phyloP scores from a whole-genome alignment of 2,329 filamentous ascomycete genomes.

The Trichophyton schoenleinii region DNA sequence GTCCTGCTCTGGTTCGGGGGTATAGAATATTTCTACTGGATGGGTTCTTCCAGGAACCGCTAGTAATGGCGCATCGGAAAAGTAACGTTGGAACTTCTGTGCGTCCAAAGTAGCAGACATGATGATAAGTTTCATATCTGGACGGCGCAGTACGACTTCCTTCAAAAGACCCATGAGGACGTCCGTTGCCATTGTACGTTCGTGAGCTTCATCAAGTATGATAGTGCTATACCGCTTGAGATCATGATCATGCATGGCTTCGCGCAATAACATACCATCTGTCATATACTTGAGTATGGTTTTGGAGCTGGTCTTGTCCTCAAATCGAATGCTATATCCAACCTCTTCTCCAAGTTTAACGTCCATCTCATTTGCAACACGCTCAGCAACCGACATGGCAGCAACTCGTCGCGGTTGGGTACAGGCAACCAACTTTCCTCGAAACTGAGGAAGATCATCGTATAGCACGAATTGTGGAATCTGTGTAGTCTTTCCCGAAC shows the following conservation, averaged over 20 bases:
- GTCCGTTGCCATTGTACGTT: conserved; percentile 91
- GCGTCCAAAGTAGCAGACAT: conserved; percentile 97
- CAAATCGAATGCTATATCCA: conserved; percentile 97
- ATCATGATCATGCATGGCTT: conserved; percentile 91
- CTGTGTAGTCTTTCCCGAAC: conserved; percentile 98
- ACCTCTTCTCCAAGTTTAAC: conserved; percentile 87
- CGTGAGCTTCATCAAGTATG: conserved; percentile 96
- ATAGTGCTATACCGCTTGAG: conserved; percentile 91
- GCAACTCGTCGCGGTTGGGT: conserved; percentile 96
- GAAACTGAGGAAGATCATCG: conserved; percentile 81
- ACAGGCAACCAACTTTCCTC: conserved; percentile 85
- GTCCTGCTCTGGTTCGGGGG: conserved; percentile 85
- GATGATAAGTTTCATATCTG: conserved; percentile 95
- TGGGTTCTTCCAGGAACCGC: conserved; percentile 91
- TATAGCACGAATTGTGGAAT: conserved; percentile 97
- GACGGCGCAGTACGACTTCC: conserved; percentile 66
- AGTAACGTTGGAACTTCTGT: conserved; percentile 95
- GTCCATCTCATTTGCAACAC: conserved; percentile 94
- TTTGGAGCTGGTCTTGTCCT: conserved; percentile 78
- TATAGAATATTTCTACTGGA: conserved; percentile 97
- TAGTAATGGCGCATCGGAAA: conserved; percentile 83
- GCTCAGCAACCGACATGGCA: conserved; percentile 95
- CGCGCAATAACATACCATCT: conserved; percentile 92
- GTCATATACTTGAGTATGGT: conserved; percentile 99
- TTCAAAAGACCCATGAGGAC: conserved; percentile 95